Conservation (phyloP, 106 monocot species). For the Agapanthus africanus region DNA sequence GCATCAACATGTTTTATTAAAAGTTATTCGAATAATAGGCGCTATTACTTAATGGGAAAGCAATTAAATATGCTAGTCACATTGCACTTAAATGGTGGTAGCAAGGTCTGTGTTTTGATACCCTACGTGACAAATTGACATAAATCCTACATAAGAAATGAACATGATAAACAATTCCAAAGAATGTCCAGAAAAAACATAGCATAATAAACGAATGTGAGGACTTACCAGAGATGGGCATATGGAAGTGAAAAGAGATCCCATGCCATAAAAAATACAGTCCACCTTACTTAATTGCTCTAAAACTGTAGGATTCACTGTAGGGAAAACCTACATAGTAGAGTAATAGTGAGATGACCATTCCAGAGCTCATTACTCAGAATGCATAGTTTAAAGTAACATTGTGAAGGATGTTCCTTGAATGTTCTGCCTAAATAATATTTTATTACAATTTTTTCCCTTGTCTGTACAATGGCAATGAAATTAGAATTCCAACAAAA, state of each 20-base stretch:
- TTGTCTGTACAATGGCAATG: not conserved
- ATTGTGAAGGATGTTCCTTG: not conserved
- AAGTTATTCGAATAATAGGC: not conserved
- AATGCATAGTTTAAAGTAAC: no score
- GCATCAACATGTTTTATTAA: not conserved
- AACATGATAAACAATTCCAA: not conserved
- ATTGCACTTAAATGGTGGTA: not conserved
- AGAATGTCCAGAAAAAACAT: not conserved
- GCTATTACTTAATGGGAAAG: not conserved
- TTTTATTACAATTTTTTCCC: not conserved
- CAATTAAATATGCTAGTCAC: not conserved
- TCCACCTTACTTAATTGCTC: constrained; percentile 81
- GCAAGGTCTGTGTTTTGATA: no score
- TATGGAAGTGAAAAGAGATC: constrained; percentile 95
- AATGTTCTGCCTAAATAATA: not conserved
- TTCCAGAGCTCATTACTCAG: no score
- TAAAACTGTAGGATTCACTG: constrained; percentile 65
- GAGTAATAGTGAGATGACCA: not conserved
- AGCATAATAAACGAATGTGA: not conserved
- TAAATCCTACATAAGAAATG: not conserved
- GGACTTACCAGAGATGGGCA: constrained; percentile 87
- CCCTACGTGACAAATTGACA: not conserved
- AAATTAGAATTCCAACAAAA: not conserved
- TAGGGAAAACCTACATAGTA: constrained; percentile 68
- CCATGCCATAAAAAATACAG: constrained; percentile 97